Base-by-base conservation (phyloP, 2,329 filamentous ascomycete genomes). In the Emmonsiellopsis sp. region DNA sequence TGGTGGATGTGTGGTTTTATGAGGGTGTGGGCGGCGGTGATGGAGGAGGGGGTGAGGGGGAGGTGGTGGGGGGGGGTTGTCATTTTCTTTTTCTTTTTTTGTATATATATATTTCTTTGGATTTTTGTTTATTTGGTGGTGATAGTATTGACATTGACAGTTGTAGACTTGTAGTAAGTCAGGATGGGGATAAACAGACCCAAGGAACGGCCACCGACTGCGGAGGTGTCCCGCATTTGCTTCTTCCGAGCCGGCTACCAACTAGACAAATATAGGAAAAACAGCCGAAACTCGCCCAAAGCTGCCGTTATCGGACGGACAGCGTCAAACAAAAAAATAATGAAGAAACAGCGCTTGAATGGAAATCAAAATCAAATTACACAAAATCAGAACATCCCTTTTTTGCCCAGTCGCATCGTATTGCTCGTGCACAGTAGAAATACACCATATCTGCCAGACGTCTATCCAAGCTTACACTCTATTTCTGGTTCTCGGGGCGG, bases 401-500 rank as follows among this genome's bases (percentile, higher is more conserved):
- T 34, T 6, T 34, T 36, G 48, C 40, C 42, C 21, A 50, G 14
- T 14, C 17, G 10, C 32, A 3, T 6, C 13, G 13, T 7, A 37
- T 37, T 37, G 13, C 17, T 17, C 21, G 21, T 27, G 21, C 21
- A 27, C 21, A n/a, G 13, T 39, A 39, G 40, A 49, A 39, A 37
- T 8, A 49, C 9, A 31, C 13, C 21, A 27, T 5, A 37, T 14
- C 34, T 17, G 8, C 17, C 14, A n/a, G 17, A 49, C 46, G 39
- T 27, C 46, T 7, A 17, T 31, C n/a, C 6, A 3, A n/a, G 17
- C 17, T 17, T 55, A 53, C 53, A 49, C 10, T 17, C 9, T 85
- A 88, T 75, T 87, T 85, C 76, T 87, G 82, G 81, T 92, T 92
- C 81, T 93, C 87, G 63, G 87, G 88, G 70, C 88, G 87, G 70